These are phyloP conservation scores for Ilyonectria robusta DNA, from an alignment of 2,329 filamentous ascomycete genomes.

Conservation along the genomic window DNA sequence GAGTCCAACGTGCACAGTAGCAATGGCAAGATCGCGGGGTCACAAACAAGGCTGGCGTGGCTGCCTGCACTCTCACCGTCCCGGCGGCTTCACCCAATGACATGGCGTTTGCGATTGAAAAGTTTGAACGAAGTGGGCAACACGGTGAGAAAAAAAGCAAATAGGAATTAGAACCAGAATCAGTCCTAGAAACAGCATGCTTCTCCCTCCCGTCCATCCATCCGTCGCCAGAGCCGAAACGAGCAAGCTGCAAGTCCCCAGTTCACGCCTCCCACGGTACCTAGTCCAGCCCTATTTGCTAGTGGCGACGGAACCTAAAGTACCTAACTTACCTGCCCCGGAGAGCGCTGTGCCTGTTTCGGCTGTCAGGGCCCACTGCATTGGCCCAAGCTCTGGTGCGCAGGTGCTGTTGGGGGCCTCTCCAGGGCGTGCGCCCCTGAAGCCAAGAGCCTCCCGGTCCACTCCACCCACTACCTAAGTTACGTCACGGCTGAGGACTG, in stretches of 20 bases:
- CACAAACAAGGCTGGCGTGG: conserved; percentile 6
- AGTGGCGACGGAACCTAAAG: neutral
- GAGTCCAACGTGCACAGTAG: no score
- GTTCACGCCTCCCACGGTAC: neutral
- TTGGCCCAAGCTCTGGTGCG: neutral
- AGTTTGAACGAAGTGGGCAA: neutral
- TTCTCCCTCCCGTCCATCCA: neutral
- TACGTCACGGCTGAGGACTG: neutral
- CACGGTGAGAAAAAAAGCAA: neutral
- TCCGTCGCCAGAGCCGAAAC: neutral
- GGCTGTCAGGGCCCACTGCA: conserved; percentile 1
- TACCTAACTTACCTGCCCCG: neutral
- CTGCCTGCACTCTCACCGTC: neutral
- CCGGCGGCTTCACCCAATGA: neutral
- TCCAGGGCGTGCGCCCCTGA: conserved; percentile 2
- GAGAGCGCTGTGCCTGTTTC: conserved; percentile 6
- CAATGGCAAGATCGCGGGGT: conserved; percentile 3
- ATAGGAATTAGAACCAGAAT: neutral
- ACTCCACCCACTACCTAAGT: neutral
- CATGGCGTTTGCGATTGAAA: neutral
- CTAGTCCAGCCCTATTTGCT: conserved; percentile 5
- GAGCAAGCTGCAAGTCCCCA: neutral
- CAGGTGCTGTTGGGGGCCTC: neutral
- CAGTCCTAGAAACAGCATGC: neutral
- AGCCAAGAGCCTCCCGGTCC: conserved; percentile 1